These are phyloP conservation scores for Apiotrichum laibachii DNA, from an alignment of 1,284 basidiomycete species.

Conservation along the genomic window DNA sequence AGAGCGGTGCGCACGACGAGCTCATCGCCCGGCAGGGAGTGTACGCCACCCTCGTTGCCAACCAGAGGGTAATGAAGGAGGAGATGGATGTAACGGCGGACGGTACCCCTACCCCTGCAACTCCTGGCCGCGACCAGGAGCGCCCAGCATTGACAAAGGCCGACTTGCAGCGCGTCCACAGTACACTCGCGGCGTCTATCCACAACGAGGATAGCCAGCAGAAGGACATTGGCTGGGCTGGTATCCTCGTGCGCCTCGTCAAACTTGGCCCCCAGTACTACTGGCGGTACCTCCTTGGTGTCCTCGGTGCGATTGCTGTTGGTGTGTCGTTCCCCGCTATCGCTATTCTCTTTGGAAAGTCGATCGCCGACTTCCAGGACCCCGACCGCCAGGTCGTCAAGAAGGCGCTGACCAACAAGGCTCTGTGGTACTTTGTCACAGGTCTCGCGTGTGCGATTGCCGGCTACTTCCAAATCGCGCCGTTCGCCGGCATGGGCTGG, in stretches of 20 bases:
- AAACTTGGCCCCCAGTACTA: conserved; percentile 41
- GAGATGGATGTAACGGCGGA: conserved; percentile 3
- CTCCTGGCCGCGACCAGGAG: not conserved
- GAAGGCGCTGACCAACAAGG: conserved; percentile 41
- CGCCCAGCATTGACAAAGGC: not conserved
- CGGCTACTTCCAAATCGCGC: conserved; percentile 64
- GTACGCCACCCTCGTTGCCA: conserved; percentile 43
- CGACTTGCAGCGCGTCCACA: not conserved
- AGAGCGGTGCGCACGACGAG: conserved; percentile 74
- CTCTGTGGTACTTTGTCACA: conserved; percentile 80
- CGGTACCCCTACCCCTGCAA: not conserved
- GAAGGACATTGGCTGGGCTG: conserved; percentile 4
- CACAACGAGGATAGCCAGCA: conserved; percentile 2
- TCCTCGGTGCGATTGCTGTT: conserved; percentile 36
- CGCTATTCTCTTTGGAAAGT: conserved; percentile 72
- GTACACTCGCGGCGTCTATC: not conserved
- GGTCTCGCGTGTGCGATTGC: conserved; percentile 64
- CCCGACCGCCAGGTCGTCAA: conserved; percentile 47
- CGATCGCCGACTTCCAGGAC: conserved; percentile 64
- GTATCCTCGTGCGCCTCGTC: conserved; percentile 16
- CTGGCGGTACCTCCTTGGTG: conserved; percentile 42
- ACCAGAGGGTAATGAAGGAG: conserved; percentile 37
- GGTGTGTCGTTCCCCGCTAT: conserved; percentile 85
- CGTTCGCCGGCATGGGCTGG: conserved; percentile 64
- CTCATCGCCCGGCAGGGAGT: conserved; percentile 52